Conservation (phyloP, 495 filamentous ascomycete species). For the Talaromyces nanjingensis region DNA sequence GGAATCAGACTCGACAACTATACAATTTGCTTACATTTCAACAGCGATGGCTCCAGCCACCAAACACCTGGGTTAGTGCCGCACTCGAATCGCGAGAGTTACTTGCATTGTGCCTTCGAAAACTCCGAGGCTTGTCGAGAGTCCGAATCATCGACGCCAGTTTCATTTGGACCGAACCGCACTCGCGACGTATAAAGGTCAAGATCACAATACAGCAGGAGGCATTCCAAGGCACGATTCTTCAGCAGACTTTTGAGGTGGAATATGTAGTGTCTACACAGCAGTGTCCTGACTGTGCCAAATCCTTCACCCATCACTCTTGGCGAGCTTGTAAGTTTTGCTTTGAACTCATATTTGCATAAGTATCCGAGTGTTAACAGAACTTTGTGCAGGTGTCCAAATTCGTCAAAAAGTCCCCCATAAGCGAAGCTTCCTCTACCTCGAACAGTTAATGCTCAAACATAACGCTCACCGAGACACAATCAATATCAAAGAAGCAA, state of each 20-base stretch:
- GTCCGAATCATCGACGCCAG: constrained; percentile 89
- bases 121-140: constrained; percentile 71
- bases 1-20: not conserved
- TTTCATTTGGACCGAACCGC: constrained; percentile 98
- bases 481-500: constrained; percentile 92
- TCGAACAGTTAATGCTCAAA: constrained; percentile 95
- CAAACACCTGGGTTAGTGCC: constrained; percentile 75
- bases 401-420: constrained; percentile 95
- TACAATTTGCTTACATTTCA: not conserved
- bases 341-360: not conserved
- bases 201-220: constrained; percentile 87
- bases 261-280: constrained; percentile 82
- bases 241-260: constrained; percentile 94
- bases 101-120: constrained; percentile 79
- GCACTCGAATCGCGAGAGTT: constrained; percentile 80
- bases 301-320: constrained; percentile 91
- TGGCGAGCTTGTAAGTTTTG: constrained; percentile 55
- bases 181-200: constrained; percentile 81
- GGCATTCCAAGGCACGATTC: constrained; percentile 64
- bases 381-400: constrained; percentile 50
- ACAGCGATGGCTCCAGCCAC: constrained; percentile 78
- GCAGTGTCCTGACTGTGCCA: constrained; percentile 86
- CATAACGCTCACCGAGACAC: constrained; percentile 87
- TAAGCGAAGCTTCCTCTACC: constrained; percentile 93
- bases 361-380: not conserved